Percentiles rank a stretch among this genome's conserved stretches.
These are phyloP conservation scores for Metarhizium sp. DNA, from an alignment of 2,329 filamentous ascomycete genomes.

Conservation along the genomic window DNA sequence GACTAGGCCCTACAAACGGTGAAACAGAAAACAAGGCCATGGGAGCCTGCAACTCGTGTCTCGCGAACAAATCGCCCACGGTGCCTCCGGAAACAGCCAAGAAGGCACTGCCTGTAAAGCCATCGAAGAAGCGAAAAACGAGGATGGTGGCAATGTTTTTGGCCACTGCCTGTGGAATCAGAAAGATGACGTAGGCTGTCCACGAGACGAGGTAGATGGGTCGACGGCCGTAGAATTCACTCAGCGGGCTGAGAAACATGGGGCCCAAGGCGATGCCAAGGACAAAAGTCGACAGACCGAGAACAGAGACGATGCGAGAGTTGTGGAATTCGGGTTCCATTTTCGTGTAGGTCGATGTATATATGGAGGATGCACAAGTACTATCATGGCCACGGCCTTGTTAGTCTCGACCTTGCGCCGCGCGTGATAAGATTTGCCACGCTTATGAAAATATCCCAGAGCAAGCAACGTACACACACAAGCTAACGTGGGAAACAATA, in stretches of 20 bases:
- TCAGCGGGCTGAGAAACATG: constrained; percentile 53
- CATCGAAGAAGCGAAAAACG: constrained; percentile 67
- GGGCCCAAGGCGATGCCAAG: constrained; percentile 60
- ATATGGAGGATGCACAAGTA: constrained; percentile 80
- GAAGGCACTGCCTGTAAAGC: constrained; percentile 60
- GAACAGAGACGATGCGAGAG: constrained; percentile 62
- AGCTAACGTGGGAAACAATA: constrained; percentile 63
- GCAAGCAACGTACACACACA: constrained; percentile 61
- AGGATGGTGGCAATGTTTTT: constrained; percentile 74
- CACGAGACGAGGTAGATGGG: constrained; percentile 74
- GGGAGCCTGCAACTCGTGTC: constrained; percentile 60
- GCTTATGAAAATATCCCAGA: not conserved
- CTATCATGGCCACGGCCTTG: constrained; percentile 27
- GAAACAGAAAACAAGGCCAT: constrained; percentile 73
- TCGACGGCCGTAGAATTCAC: constrained; percentile 73
- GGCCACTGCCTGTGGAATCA: constrained; percentile 75
- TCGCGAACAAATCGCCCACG: constrained; percentile 68
- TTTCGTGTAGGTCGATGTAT: constrained; percentile 73
- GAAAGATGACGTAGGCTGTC: constrained; percentile 64
- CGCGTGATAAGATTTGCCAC: too few relatives aligned
- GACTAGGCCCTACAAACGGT: constrained; percentile 53
- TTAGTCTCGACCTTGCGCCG: not conserved
- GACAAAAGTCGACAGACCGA: constrained; percentile 78
- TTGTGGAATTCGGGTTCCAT: constrained; percentile 66
- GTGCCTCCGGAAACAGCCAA: constrained; percentile 73